These are phyloP conservation scores for Solanum chacoense DNA, from an alignment of 305 asterid genomes.

Conservation along the genomic window DNA sequence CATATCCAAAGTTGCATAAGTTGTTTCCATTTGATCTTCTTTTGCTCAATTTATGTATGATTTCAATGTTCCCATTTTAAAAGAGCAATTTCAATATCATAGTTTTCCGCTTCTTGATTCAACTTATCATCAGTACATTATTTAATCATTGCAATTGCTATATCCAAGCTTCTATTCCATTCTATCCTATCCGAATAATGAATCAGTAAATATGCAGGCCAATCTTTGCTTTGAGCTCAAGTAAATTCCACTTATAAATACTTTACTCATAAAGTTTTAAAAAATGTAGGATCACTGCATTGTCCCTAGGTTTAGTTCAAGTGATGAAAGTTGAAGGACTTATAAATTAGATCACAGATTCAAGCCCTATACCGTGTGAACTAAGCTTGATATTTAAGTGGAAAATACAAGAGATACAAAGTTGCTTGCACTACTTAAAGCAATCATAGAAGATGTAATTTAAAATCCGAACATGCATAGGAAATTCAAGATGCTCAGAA, in stretches of 20 bases:
- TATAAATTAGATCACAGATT: not conserved
- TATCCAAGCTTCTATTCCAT: not conserved
- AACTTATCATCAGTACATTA: not conserved
- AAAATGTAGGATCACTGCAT: not conserved
- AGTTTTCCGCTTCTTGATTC: not conserved
- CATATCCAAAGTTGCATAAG: not conserved
- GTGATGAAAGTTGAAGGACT: not conserved
- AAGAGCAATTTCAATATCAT: not conserved
- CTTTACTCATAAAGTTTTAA: not conserved
- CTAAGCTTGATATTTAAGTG: not conserved
- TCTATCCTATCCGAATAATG: not conserved
- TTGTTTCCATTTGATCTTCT: not conserved
- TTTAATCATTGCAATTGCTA: not conserved
- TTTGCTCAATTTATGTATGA: not conserved
- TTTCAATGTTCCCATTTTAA: not conserved
- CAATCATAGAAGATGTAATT: not conserved
- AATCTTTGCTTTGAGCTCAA: not conserved
- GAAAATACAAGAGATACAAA: not conserved
- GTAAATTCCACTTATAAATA: not conserved
- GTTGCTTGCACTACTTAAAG: not conserved
- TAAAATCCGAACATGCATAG: no score
- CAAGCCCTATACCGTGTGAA: not conserved
- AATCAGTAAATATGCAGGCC: not conserved
- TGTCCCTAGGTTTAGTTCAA: not conserved
- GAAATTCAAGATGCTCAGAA: no score